phyloP scores from a whole-genome alignment of 345 rosid genomes.

The Eucalyptus sp. region DNA sequence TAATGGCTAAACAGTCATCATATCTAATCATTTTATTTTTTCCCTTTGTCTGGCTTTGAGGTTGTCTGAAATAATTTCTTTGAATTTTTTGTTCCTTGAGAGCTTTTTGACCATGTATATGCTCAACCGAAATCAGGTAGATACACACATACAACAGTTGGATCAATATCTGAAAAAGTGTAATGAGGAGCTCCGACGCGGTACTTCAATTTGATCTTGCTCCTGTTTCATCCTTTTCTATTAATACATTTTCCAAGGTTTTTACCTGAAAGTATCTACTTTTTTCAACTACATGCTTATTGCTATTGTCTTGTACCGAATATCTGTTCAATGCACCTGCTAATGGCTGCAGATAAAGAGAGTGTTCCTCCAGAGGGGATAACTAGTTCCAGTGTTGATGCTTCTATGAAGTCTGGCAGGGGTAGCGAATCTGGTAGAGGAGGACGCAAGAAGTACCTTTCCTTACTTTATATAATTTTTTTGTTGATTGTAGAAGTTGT shows the following conservation, averaged over 20 bases:
- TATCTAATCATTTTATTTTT: background rate
- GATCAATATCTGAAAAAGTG: constrained; percentile 81
- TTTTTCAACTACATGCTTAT: background rate
- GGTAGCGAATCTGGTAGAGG: constrained; percentile 74
- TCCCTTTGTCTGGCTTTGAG: background rate
- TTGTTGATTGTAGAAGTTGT: background rate
- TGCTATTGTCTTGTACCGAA: background rate
- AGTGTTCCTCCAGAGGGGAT: constrained; percentile 29
- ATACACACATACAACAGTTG: constrained; percentile 85
- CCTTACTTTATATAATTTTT: background rate
- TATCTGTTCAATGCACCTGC: background rate
- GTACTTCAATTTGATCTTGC: constrained; percentile 13
- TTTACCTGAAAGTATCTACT: background rate
- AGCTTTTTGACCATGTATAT: background rate
- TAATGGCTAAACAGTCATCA: background rate
- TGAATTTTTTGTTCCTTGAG: background rate
- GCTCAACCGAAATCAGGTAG: constrained; percentile 50
- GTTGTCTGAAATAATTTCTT: background rate
- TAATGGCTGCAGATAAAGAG: constrained; percentile 45
- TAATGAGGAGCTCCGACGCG: constrained; percentile 72
- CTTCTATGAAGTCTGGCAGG: constrained; percentile 43
- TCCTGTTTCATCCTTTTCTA: background rate
- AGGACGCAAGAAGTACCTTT: constrained; percentile 83
- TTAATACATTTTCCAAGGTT: background rate
- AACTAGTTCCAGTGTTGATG: constrained; percentile 31